Evolutionary conservation across 2,329 filamentous ascomycete genomes (phyloP), one percentile per base, ranked within the genome.

Genomic region (Pestalotiopsis sp.): DNA sequence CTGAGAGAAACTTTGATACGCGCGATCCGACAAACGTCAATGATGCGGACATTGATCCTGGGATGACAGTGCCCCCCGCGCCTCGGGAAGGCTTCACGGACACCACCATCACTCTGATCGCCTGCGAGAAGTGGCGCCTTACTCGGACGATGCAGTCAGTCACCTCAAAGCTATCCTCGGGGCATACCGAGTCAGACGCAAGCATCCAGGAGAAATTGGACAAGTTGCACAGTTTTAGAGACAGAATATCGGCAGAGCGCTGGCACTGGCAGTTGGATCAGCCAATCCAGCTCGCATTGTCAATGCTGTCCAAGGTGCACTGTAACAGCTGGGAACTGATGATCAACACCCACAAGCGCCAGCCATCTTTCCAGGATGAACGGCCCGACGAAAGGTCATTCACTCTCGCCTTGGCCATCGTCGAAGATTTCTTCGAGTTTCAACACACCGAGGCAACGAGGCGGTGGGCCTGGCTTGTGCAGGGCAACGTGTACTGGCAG

Each of bases 1-100:
- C 83, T 2, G 83, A 87, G 63, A 83, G 85, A 13, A 84, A 84
- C 12, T 92, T 88, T 72, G 90, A 92, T 73, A 91, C 90, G 0
- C 83, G 80, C 67, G 73, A 83, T 9, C 85, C 86, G 1, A 71
- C 81, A 4, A 86, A 86, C 59, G 79, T 87, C 58, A 83, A 87
- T 69, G 83, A 86, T 56, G 75, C 75, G 3, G 85, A 87, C 66
- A 78, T 87, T 4, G 72, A 77, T 7, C 80, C 81, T 1, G 73
- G 77, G n/a, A 77, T 68, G 1, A 72, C 76, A 14, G 70, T 80
- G 9, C 71, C 72, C 2, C 83, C 83, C 0, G 66, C 67, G 9
- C 80, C 81, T 58, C 78, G 79, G 1, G 75, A 80, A 13, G 84
- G 84, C 1, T 70, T 85, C 9, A 86, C 83, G 0, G 84, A 86